These are phyloP conservation scores for Panicum hallii DNA, from an alignment of 202 grass and related monocot species.

Conservation along the genomic window DNA sequence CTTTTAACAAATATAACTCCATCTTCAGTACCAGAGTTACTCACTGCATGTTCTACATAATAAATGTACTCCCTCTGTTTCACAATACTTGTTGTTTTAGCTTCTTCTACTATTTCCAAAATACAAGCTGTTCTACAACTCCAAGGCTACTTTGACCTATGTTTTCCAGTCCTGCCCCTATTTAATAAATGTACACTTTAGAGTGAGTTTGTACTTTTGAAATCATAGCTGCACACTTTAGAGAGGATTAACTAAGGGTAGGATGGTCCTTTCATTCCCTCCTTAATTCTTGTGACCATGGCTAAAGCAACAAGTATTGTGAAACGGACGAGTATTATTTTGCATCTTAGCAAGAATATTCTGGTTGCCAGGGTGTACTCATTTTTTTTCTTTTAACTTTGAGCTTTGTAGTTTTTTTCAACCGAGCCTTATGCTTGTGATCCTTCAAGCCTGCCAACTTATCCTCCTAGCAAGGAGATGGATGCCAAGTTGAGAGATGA, in stretches of 20 bases:
- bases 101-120: no score
- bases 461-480: conserved; percentile 86
- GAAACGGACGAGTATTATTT: background rate
- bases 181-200: no score
- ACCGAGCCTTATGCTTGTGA: conserved; percentile 68
- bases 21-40: background rate
- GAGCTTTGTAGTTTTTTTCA: conserved; percentile 62
- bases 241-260: no score
- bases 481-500: conserved; percentile 74
- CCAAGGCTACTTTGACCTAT: no score
- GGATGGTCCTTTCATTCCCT: no score
- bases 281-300: no score
- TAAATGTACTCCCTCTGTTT: background rate
- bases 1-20: conserved; percentile 14
- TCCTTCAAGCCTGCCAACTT: conserved; percentile 66
- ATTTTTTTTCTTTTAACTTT: conserved; percentile 1
- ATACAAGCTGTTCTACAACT: no score
- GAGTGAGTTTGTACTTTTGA: no score
- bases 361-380: background rate
- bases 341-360: conserved; percentile 10
- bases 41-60: background rate
- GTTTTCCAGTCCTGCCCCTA: no score
- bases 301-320: no score
- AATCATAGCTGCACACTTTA: no score
- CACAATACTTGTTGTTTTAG: no score